Base-by-base conservation (phyloP, 129 eudicot species). In the Scalesia atractyloides region DNA sequence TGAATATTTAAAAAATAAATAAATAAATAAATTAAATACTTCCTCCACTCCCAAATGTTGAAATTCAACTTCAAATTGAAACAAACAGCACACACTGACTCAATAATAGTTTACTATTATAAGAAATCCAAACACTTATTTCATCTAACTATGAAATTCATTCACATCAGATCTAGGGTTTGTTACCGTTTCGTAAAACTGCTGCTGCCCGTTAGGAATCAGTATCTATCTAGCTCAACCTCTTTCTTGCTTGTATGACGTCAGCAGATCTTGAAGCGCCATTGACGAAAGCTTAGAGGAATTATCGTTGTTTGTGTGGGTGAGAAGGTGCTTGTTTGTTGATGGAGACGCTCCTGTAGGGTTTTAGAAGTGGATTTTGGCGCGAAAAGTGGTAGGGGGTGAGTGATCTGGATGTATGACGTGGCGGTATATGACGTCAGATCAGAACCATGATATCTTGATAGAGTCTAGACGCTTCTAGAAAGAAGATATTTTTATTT, bases 191-290 rank as follows among this genome's bases (percentile, higher is more conserved):
- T 9, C 19, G 51, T 56, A 56, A 54, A 70, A 54, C 1, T 87
- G 33, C 57, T 39, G 36, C 59, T 14, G 85, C 86, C 12, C 88
- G 81, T 30, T 83, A 84, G 6, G 90, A 30, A 34, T 6, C 41
- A 14, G 34, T 17, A 54, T 74, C 79, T 10, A 74, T 89, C 34
- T 81, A 8, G 46, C 34, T 30, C 88, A 13, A 72, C 82, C 86
- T 83, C 81, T 82, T 89, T 80, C 87, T 79, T 59, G 72, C 37
- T 54, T 76, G 69, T 47, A 82, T 83, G 43, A 30, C 43, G 5
- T 60, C 34, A 47, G 77, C 69, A 10, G 83, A 51, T 47, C 71
- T 66, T 10, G 80, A 68, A 59, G 80, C 9, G 12, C 68, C 44
- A 48, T 59, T 26, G 76, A 44, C 24, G 10, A 24, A 10, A 26